phyloP scores from a whole-genome alignment of 345 rosid species.

The Eucalyptus pauciflora region DNA sequence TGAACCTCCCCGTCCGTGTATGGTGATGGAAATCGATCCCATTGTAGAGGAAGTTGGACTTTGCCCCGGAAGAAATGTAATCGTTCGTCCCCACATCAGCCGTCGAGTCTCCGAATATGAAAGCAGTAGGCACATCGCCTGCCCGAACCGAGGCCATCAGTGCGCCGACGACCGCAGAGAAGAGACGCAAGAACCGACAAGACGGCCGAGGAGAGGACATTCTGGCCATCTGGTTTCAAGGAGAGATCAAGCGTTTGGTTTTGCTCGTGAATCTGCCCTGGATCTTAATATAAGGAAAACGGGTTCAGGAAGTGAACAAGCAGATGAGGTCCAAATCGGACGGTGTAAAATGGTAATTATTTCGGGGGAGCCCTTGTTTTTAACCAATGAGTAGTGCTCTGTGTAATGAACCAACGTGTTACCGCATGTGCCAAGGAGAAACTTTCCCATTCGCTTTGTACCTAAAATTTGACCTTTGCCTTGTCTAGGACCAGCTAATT shows the following conservation, averaged over 20 bases:
- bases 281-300: neutral
- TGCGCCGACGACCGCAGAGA: neutral
- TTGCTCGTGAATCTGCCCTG: neutral
- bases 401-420: too few relatives aligned
- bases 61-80: neutral
- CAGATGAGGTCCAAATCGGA: neutral
- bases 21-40: conserved; percentile 12
- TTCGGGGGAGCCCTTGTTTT: too few relatives aligned
- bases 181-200: neutral
- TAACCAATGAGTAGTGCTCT: too few relatives aligned
- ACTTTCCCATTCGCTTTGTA: too few relatives aligned
- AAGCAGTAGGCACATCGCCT: neutral
- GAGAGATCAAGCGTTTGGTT: neutral
- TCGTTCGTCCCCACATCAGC: conserved; percentile 1
- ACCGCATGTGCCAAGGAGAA: too few relatives aligned
- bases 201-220: neutral
- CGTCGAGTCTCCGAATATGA: conserved; percentile 4
- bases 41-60: neutral
- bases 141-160: neutral
- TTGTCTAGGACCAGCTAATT: too few relatives aligned
- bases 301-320: neutral
- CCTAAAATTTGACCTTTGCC: too few relatives aligned
- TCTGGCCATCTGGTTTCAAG: neutral
- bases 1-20: conserved; percentile 7
- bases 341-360: neutral